Conservation (phyloP, 1,284 basidiomycete species). For the Melampsora americana region DNA sequence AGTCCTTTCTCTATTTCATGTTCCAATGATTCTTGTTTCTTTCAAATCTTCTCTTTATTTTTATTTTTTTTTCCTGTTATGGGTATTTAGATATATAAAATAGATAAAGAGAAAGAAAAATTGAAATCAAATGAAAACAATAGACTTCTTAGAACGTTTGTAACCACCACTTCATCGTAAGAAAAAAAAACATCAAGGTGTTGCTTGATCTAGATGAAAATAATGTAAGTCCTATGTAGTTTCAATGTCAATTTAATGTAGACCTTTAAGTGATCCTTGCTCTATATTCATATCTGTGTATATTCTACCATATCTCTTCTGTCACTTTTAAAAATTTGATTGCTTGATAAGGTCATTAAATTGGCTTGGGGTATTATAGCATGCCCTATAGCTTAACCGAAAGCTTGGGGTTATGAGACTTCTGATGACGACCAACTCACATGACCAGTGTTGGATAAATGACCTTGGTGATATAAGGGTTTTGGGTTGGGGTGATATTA, state of each 20-base stretch:
- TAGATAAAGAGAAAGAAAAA: neutral
- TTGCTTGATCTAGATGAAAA: neutral
- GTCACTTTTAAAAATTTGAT: neutral
- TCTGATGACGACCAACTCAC: too few relatives aligned
- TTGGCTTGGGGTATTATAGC: too few relatives aligned
- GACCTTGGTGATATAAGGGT: too few relatives aligned
- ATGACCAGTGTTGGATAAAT: too few relatives aligned
- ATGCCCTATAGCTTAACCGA: too few relatives aligned
- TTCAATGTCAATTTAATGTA: neutral
- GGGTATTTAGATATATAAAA: neutral
- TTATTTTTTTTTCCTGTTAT: neutral
- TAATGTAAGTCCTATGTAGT: neutral
- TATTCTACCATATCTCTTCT: too few relatives aligned
- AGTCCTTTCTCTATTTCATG: neutral
- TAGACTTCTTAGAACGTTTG: neutral
- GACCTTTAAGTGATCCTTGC: neutral
- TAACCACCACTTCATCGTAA: neutral
- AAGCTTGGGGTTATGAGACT: too few relatives aligned
- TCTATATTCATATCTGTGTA: neutral
- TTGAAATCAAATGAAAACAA: neutral
- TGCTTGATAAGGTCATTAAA: too few relatives aligned
- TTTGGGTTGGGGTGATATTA: too few relatives aligned
- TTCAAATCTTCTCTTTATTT: neutral
- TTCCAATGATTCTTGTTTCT: neutral
- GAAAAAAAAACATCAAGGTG: neutral